Base-by-base conservation (phyloP, 352 stramenopile genomes). In the Phytopythium sindhum region DNA sequence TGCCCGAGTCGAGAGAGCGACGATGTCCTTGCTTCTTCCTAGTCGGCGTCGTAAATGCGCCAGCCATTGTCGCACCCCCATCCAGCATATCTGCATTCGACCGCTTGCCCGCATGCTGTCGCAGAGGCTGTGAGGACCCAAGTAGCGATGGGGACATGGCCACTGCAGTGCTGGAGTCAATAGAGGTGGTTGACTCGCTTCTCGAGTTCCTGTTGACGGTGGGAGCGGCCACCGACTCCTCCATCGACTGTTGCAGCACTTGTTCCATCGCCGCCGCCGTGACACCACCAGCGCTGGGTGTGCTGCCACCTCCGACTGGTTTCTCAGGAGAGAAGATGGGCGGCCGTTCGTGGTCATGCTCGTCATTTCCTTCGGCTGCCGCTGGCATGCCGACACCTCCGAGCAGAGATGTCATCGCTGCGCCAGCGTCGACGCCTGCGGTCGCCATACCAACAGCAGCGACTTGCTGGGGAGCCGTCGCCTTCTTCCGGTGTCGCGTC, bases 231-330 rank as follows among this genome's bases (percentile, higher is more conserved):
- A 17, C 24, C 5, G 24, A 2, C 5, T 21, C 35, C 21, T 31
- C 31, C 19, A 45, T 58, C 26, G 52, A 31, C n/a, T 29, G 52
- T n/a, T 45, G 52, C 31, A 58, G 31, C 35, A 31, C 54, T 29
- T 60, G 54, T 35, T 60, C 54, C 31, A 57, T 57, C 51, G 51
- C 9, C 17, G 17, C 19, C 10, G 31, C 19, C 10, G 17, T 0
- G 6, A 28, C 51, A 4, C 17, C 51, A 31, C n/a, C 5, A 5
- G 11, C 10, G 47, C 12, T 33, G 23, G 47, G 4, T 4, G 24
- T 33, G 24, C 48, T n/a, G 26, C 15, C 48, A 9, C 17, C 48
- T 8, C 26, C 17, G 17, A 24, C 26, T 23, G 48, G 48, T n/a
- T 55, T 55, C 12, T 11, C 48, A 1, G 26, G 14, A 33, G 24